phyloP scores from a whole-genome alignment of 139 green algal species.

The Volvox africanus region DNA sequence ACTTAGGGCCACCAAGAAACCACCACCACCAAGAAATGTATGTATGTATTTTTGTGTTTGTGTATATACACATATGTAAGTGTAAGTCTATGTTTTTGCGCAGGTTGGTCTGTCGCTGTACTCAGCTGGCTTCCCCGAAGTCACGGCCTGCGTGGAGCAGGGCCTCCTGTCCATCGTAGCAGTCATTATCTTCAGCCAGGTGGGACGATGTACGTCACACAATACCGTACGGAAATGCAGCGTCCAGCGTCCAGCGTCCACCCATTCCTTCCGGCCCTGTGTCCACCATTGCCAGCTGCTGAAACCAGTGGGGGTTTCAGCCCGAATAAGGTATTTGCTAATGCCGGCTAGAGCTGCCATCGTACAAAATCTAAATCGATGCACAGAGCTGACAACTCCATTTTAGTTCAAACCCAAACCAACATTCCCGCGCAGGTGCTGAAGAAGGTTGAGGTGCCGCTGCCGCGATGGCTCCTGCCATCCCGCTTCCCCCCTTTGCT shows the following conservation, averaged over 20 bases:
- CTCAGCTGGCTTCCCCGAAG: conserved; percentile 53
- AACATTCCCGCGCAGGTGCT: not conserved
- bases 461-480: conserved; percentile 34
- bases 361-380: too few relatives aligned
- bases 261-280: too few relatives aligned
- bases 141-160: conserved; percentile 72
- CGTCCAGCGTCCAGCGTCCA: not conserved
- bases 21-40: too few relatives aligned
- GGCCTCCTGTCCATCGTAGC: conserved; percentile 65
- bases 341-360: too few relatives aligned
- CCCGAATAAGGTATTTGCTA: too few relatives aligned
- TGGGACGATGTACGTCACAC: not conserved
- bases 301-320: too few relatives aligned
- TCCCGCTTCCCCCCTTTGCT: not conserved
- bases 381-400: too few relatives aligned
- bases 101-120: conserved; percentile 60
- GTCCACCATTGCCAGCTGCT: too few relatives aligned
- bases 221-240: not conserved
- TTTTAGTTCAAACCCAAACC: too few relatives aligned
- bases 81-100: not conserved
- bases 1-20: too few relatives aligned
- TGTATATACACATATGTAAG: not conserved
- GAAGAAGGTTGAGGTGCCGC: conserved; percentile 48
- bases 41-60: not conserved
- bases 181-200: conserved; percentile 73